Percentiles rank a stretch among this genome's conserved stretches.
phyloP scores from a whole-genome alignment of 106 monocot genomes.

The Acanthochlamys bracteata region DNA sequence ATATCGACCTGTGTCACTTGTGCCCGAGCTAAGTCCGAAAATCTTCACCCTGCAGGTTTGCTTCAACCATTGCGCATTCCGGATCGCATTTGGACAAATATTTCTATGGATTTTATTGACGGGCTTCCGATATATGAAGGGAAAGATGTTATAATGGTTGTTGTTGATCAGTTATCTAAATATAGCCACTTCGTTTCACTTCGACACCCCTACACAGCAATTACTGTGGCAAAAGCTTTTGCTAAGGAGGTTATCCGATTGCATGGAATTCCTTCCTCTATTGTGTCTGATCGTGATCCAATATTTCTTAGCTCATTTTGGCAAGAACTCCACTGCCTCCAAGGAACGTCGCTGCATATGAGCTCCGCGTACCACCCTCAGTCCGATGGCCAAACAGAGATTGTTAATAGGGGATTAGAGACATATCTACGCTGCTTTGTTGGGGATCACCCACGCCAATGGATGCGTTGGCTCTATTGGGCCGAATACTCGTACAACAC shows the following conservation, averaged over 20 bases:
- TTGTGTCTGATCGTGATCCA: not conserved
- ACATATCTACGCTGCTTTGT: not conserved
- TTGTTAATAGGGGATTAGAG: not conserved
- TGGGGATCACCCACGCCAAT: too few relatives aligned
- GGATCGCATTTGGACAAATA: not conserved
- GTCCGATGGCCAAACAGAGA: not conserved
- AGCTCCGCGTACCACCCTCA: not conserved
- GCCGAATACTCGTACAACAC: not conserved
- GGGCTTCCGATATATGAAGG: not conserved
- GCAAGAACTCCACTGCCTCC: not conserved
- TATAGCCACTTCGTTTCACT: not conserved
- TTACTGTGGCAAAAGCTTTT: not conserved
- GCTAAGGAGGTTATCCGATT: not conserved
- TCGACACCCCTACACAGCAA: not conserved
- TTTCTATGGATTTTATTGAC: conserved; percentile 6
- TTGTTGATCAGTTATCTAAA: not conserved
- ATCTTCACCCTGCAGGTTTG: not conserved
- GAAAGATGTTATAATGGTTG: not conserved
- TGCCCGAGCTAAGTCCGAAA: too few relatives aligned
- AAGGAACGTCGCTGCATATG: not conserved
- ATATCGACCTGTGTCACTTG: too few relatives aligned
- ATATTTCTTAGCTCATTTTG: not conserved
- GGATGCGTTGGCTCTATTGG: not conserved
- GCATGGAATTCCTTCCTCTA: not conserved
- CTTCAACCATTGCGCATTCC: conserved; percentile 5